Percentiles rank a stretch among this genome's conserved stretches.
phyloP scores from a whole-genome alignment of 495 filamentous ascomycete species.

The Neurospora hispaniola region DNA sequence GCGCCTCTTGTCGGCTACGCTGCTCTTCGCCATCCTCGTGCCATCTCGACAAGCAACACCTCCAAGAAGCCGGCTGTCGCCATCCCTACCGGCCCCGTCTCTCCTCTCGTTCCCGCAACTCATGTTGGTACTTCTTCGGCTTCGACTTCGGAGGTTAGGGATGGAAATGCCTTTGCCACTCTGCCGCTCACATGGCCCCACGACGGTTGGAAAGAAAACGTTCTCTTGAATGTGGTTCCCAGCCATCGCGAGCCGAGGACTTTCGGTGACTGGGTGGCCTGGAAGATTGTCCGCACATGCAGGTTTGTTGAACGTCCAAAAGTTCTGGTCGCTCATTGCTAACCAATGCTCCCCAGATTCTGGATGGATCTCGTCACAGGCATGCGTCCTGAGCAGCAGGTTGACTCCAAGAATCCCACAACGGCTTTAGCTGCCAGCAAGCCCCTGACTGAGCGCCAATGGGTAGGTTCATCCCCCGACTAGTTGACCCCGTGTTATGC shows the following conservation, averaged over 20 bases:
- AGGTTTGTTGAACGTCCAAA: slow-evolving; percentile 10
- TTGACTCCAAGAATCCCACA: slow-evolving; percentile 36
- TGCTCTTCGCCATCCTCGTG: neutral
- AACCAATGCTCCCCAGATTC: slow-evolving; percentile 20
- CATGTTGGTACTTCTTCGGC: neutral
- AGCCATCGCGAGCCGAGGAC: slow-evolving; percentile 29
- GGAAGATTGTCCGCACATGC: slow-evolving; percentile 31
- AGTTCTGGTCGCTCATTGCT: neutral
- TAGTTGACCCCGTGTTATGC: neutral
- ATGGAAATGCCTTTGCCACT: neutral
- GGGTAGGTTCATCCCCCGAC: slow-evolving; percentile 18
- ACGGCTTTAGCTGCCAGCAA: slow-evolving; percentile 30
- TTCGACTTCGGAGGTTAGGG: neutral
- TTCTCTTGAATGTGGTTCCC: slow-evolving; percentile 31
- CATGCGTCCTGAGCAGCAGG: slow-evolving; percentile 31
- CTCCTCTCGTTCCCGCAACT: neutral
- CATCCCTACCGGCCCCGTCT: neutral
- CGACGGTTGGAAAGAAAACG: slow-evolving; percentile 45
- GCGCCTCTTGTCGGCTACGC: neutral
- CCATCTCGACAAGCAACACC: neutral
- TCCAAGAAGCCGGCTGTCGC: neutral
- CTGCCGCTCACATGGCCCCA: slow-evolving; percentile 56
- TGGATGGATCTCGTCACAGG: slow-evolving; percentile 38
- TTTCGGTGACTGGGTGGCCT: slow-evolving; percentile 34
- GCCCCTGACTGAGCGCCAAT: slow-evolving; percentile 38